phyloP scores from a whole-genome alignment of 305 asterid species.

The Solanum hybrid region DNA sequence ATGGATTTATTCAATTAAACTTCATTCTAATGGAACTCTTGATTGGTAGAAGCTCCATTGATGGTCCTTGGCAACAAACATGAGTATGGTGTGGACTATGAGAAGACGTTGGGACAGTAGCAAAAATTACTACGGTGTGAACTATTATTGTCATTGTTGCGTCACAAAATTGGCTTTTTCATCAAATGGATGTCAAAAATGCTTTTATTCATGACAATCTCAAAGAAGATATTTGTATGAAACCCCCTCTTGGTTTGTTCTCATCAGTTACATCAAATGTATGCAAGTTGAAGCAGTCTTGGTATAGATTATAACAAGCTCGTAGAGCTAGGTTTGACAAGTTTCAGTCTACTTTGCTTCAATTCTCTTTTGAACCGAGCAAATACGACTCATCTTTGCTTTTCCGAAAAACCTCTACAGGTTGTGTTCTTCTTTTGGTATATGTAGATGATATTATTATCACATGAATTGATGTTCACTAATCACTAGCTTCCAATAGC shows the following conservation, averaged over 20 bases:
- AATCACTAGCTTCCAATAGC: background rate
- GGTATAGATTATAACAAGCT: background rate
- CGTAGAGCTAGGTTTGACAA: background rate
- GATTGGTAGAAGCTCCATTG: background rate
- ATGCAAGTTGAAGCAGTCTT: background rate
- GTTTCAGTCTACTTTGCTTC: background rate
- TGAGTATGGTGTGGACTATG: background rate
- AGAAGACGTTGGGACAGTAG: background rate
- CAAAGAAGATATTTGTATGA: background rate
- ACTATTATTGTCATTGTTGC: background rate
- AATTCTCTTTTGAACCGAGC: background rate
- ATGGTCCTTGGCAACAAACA: background rate
- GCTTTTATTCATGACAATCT: background rate
- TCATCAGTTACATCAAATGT: background rate
- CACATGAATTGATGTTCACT: background rate
- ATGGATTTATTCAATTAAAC: background rate
- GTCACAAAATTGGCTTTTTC: background rate
- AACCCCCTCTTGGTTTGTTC: background rate
- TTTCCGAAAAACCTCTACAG: no score
- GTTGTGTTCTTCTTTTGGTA: background rate
- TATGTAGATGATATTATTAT: background rate
- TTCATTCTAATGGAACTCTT: background rate
- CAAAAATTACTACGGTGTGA: background rate
- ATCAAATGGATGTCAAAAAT: background rate
- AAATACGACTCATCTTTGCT: background rate